A percentile compares a stretch with the other conserved stretches of the same genome.
These are phyloP conservation scores for Capsicum pubescens DNA, from an alignment of 257 asterid species.

Conservation along the genomic window DNA sequence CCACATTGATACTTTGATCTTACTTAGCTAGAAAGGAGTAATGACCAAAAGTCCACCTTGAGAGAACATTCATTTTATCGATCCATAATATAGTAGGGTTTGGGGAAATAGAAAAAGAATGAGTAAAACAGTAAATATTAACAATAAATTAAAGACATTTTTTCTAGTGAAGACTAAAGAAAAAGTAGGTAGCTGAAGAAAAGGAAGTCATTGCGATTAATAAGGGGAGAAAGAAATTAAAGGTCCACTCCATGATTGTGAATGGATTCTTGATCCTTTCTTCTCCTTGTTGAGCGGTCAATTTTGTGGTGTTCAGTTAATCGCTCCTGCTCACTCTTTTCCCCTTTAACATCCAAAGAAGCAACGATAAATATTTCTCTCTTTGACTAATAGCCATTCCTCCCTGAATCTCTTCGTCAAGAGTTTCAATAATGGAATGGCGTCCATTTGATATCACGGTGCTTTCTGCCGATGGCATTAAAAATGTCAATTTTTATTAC, in stretches of 20 bases:
- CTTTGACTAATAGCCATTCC: neutral
- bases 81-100: no score
- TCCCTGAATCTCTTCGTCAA: neutral
- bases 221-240: neutral
- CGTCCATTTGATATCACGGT: slow-evolving; percentile 51
- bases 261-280: neutral
- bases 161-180: neutral
- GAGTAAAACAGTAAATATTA: no score
- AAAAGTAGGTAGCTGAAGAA: neutral
- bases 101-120: no score
- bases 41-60: no score
- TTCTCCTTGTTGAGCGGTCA: neutral
- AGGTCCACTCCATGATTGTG: neutral
- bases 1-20: no score
- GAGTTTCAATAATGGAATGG: slow-evolving; percentile 51
- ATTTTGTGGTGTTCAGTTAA: slow-evolving; percentile 6
- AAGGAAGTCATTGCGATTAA: neutral
- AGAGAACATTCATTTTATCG: no score
- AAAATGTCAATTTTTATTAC: slow-evolving; percentile 52
- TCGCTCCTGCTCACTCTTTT: neutral
- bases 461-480: slow-evolving; percentile 52
- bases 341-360: neutral
- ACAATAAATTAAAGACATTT: no score
- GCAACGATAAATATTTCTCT: neutral
- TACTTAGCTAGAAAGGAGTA: no score